Evolutionary conservation across 768 basidiomycete genomes (phyloP).

Genomic region (Russula olivacea): DNA sequence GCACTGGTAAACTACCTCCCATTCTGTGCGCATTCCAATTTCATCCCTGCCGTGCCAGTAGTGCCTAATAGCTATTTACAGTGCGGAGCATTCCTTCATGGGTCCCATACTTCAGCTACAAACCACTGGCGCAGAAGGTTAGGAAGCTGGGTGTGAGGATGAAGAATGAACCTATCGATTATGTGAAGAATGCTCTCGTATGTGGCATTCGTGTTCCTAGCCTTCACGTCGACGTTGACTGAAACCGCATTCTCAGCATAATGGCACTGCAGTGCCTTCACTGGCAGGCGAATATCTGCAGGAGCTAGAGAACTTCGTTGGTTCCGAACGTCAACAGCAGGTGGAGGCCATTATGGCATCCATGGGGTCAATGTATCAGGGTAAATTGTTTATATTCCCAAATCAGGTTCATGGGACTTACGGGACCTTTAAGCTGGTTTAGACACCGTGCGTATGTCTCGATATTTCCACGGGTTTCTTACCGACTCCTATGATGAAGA

Average conservation of each 20-base stretch:
- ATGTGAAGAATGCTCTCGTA: constrained; percentile 6
- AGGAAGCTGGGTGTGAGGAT: background rate
- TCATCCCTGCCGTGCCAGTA: no score
- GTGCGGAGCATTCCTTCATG: constrained; percentile 12
- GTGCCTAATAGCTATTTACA: background rate
- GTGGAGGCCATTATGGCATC: background rate
- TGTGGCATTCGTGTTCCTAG: background rate
- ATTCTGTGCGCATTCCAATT: constrained; percentile 1
- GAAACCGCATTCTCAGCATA: background rate
- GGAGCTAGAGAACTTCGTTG: background rate
- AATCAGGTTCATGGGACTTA: background rate
- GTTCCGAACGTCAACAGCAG: background rate
- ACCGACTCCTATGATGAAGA: background rate
- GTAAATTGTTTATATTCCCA: background rate
- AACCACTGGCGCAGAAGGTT: background rate
- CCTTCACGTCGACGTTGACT: background rate
- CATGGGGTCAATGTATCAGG: constrained; percentile 2
- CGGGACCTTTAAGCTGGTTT: background rate
- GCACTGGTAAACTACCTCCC: constrained; percentile 10
- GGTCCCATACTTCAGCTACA: constrained; percentile 5
- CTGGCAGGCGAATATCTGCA: constrained; percentile 4
- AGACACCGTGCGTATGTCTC: background rate
- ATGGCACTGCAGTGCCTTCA: constrained; percentile 8
- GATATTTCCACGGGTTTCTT: background rate
- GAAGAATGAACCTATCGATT: background rate